These are phyloP conservation scores for Penicillium sp. DNA, from an alignment of 2,329 filamentous ascomycete genomes.

Conservation along the genomic window DNA sequence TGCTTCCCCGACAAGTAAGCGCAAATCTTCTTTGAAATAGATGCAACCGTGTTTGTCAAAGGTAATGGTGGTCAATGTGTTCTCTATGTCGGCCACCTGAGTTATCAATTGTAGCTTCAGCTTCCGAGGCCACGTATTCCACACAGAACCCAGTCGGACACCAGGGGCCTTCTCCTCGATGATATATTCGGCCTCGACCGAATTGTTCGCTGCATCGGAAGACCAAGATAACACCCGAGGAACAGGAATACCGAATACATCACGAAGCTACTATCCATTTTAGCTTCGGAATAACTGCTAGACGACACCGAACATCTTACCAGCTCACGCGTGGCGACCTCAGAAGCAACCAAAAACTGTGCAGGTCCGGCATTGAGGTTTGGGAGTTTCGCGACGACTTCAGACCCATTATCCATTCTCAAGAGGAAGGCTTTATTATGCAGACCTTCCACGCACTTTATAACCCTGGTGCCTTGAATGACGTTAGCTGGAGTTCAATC, in stretches of 20 bases:
- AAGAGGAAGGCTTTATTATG: slow-evolving; percentile 34
- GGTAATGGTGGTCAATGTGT: slow-evolving; percentile 16
- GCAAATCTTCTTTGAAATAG: slow-evolving; percentile 13
- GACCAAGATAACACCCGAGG: slow-evolving; percentile 18
- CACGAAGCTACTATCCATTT: neutral
- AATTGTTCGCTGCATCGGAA: slow-evolving; percentile 10
- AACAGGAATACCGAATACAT: slow-evolving; percentile 14
- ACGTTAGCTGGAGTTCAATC: neutral
- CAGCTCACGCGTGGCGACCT: slow-evolving; percentile 23
- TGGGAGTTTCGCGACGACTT: slow-evolving; percentile 26
- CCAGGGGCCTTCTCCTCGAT: slow-evolving; percentile 27
- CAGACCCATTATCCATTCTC: slow-evolving; percentile 25
- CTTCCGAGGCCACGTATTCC: slow-evolving; percentile 22
- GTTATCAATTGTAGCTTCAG: slow-evolving; percentile 20
- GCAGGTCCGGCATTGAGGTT: slow-evolving; percentile 26
- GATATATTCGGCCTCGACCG: slow-evolving; percentile 22
- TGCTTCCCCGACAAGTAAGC: slow-evolving; percentile 6
- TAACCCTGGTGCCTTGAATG: slow-evolving; percentile 21
- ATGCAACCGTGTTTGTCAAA: slow-evolving; percentile 24
- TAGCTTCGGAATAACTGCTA: slow-evolving; percentile 3
- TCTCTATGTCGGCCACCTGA: slow-evolving; percentile 25
- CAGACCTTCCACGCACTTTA: slow-evolving; percentile 28
- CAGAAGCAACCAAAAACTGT: slow-evolving; percentile 17
- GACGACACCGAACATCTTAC: slow-evolving; percentile 9
- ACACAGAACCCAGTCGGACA: slow-evolving; percentile 24